phyloP scores from a whole-genome alignment of 2,329 filamentous ascomycete species.

The Clonostachys rosea region DNA sequence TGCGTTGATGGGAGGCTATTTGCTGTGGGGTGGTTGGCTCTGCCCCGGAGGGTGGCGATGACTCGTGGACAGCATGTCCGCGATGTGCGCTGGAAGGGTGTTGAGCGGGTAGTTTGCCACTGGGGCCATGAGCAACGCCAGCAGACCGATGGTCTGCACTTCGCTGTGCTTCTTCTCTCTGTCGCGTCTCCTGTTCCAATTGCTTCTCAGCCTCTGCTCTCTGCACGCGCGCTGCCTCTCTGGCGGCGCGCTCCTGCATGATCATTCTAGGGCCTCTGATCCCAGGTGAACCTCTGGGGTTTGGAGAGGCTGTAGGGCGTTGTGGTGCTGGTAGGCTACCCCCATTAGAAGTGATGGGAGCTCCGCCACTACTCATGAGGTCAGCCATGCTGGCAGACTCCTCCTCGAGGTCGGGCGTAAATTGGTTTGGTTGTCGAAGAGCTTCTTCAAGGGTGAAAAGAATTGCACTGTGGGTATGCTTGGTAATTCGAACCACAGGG shows the following conservation, averaged over 20 bases:
- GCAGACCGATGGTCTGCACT: conserved; percentile 58
- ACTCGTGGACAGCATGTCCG: conserved; percentile 10
- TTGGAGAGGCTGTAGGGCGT: conserved; percentile 41
- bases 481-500: conserved; percentile 64
- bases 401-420: conserved; percentile 81
- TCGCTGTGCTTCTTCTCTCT: conserved; percentile 39
- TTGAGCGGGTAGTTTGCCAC: conserved; percentile 19
- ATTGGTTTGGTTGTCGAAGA: conserved; percentile 73
- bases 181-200: conserved; percentile 50
- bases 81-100: conserved; percentile 23
- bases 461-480: conserved; percentile 82
- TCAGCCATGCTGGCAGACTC: conserved; percentile 93
- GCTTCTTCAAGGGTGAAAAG: conserved; percentile 90
- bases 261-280: conserved; percentile 86
- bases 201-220: conserved; percentile 61
- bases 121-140: conserved; percentile 34
- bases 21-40: conserved; percentile 17
- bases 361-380: conserved; percentile 54
- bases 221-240: conserved; percentile 60
- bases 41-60: conserved; percentile 16
- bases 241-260: conserved; percentile 79
- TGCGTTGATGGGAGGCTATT: conserved; percentile 7
- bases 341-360: conserved; percentile 49
- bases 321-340: conserved; percentile 27
- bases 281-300: conserved; percentile 53